Evolutionary conservation across 352 stramenopile genomes (phyloP), one percentile per base, ranked within the genome.

Genomic region (Globisporangium emineosum): DNA sequence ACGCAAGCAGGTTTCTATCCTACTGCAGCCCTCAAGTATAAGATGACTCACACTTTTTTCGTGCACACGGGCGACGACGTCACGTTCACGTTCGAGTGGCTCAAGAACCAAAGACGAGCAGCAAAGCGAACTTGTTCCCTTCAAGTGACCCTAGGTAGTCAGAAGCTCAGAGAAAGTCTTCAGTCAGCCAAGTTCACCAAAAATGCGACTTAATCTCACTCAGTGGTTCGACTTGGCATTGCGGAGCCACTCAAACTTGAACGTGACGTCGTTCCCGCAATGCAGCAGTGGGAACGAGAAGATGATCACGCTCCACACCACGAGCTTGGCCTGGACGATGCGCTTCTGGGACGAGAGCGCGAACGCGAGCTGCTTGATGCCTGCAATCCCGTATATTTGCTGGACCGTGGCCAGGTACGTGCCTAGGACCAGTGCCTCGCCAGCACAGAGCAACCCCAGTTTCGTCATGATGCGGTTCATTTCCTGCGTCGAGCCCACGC

Each of bases 241-340:
- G 25, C 2, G 3, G 9, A 58, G 17, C 52, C 52, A 58, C 30
- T 43, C 52, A 21, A 58, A 58, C 52, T 45, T 10, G n/a, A 58
- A 58, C 52, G 30, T 78, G 27, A 64, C 19, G 3, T 62, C 61
- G 37, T 77, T 76, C 40, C 72, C 72, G 23, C 64, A 70, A 27
- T 76, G 66, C 1, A 57, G 42, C 3, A 79, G 62, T 25, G 71
- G 68, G 27, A 78, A 76, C 0, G 61, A 67, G 30, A 76, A 64
- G 13, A 78, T 75, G 30, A 71, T 33, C 21, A 60, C 54, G 0
- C 62, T 58, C 1, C 61, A 68, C 9, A 72, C 33, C 43, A 68
- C 65, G 13, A 73, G 55, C 29, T 78, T 78, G 21, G 58, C 59
- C 53, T 78, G 71, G 1, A 78, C 32, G 1, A 70, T 60, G 7